Percentiles rank a stretch among this genome's conserved stretches.
Evolutionary conservation across 208 protist species (phyloP).

Genomic region (Trypanosoma platydactyli): DNA sequence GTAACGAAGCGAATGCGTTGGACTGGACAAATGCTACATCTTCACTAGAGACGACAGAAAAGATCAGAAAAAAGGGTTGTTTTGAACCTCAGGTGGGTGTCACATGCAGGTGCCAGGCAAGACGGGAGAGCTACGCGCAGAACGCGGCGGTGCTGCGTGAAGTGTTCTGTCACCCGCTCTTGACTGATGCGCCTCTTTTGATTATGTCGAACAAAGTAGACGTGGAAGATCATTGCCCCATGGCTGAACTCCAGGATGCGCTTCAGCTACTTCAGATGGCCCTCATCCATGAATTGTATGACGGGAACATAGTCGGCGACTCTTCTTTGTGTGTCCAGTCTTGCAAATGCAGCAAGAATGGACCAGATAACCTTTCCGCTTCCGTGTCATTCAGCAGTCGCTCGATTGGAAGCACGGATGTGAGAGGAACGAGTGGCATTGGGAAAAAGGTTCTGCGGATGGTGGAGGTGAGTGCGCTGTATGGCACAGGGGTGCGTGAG

Average conservation of each 20-base stretch:
- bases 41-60: no score
- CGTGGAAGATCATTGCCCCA: conserved; percentile 46
- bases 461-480: conserved; percentile 50
- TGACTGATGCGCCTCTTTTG: conserved; percentile 81
- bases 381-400: not conserved
- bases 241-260: conserved; percentile 58
- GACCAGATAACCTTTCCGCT: not conserved
- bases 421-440: conserved; percentile 53
- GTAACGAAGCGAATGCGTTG: not conserved
- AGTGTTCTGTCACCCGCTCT: conserved; percentile 79
- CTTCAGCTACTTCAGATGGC: conserved; percentile 68
- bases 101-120: not conserved
- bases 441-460: conserved; percentile 50
- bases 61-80: no score
- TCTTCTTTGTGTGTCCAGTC: not conserved
- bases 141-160: conserved; percentile 58
- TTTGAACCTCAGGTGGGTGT: not conserved
- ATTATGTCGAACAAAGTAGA: conserved; percentile 96
- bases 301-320: not conserved
- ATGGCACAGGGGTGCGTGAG: conserved; percentile 47
- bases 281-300: conserved; percentile 42
- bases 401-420: not conserved
- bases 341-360: not conserved
- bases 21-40: no score
- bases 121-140: conserved; percentile 29